Evolutionary conservation across 345 rosid species (phyloP).

Genomic region (Raphanus raphanistrum): DNA sequence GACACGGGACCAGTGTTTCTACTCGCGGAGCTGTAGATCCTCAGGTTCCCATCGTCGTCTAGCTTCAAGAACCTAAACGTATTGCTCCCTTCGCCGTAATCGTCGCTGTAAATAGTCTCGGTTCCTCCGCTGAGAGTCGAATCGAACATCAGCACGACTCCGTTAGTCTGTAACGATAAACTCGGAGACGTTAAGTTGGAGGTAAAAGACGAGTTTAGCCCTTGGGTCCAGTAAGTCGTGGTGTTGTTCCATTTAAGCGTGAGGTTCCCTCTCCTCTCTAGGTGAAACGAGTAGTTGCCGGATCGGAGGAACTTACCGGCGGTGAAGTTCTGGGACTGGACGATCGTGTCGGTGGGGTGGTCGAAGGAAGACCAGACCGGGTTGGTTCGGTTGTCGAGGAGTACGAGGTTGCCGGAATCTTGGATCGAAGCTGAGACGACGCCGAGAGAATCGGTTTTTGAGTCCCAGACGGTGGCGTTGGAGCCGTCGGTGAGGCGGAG

Average conservation of each 20-base stretch:
- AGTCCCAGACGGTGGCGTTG: constrained; percentile 59
- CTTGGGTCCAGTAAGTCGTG: constrained; percentile 54
- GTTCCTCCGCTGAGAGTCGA: constrained; percentile 27
- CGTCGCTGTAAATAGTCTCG: constrained; percentile 47
- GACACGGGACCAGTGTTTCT: constrained; percentile 31
- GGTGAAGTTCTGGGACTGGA: constrained; percentile 61
- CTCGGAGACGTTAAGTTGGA: constrained; percentile 49
- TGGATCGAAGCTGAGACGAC: constrained; percentile 52
- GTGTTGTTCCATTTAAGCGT: constrained; percentile 55
- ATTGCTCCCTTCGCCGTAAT: constrained; percentile 53
- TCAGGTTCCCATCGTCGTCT: constrained; percentile 62
- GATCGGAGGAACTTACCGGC: constrained; percentile 41
- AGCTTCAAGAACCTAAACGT: constrained; percentile 60
- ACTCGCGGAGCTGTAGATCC: constrained; percentile 48
- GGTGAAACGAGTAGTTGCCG: constrained; percentile 53
- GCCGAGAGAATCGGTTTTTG: constrained; percentile 48
- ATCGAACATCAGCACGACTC: constrained; percentile 44
- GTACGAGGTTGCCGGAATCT: constrained; percentile 54
- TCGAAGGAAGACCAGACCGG: constrained; percentile 67
- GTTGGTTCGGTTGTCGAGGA: constrained; percentile 36
- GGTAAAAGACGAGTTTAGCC: constrained; percentile 52
- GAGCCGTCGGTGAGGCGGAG: constrained; percentile 63
- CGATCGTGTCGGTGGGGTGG: constrained; percentile 53
- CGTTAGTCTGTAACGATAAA: constrained; percentile 45
- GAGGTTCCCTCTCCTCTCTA: constrained; percentile 50